A percentile compares a stretch with the other conserved stretches of the same genome.
Conservation (phyloP, 2,329 filamentous ascomycete species). For the Neocucurbitaria cava region DNA sequence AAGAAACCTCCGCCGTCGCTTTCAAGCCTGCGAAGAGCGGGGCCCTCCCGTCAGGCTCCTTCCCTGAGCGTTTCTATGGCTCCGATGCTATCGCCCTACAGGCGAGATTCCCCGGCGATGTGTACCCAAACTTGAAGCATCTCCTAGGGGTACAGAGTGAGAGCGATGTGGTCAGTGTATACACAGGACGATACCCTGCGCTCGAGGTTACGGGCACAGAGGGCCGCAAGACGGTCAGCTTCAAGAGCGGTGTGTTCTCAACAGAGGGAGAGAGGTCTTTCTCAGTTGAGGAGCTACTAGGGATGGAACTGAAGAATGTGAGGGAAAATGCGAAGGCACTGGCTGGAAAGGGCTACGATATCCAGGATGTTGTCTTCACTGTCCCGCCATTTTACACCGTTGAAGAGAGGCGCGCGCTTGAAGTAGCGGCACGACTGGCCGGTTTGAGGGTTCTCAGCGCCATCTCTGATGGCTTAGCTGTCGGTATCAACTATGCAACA, state of each 20-base stretch:
- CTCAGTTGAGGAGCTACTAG: slow-evolving; percentile 89
- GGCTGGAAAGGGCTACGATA: slow-evolving; percentile 74
- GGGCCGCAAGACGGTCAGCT: slow-evolving; percentile 71
- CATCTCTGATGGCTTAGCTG: slow-evolving; percentile 87
- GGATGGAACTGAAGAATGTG: slow-evolving; percentile 94
- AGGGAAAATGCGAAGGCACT: slow-evolving; percentile 85
- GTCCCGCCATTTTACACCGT: slow-evolving; percentile 88
- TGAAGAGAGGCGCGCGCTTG: slow-evolving; percentile 86
- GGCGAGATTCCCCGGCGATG: slow-evolving; percentile 87
- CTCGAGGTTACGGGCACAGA: slow-evolving; percentile 70
- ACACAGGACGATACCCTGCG: slow-evolving; percentile 78
- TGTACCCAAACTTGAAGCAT: slow-evolving; percentile 92
- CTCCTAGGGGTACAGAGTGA: slow-evolving; percentile 75
- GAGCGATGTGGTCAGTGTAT: slow-evolving; percentile 70
- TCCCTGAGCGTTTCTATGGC: slow-evolving; percentile 90
- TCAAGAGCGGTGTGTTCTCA: slow-evolving; percentile 79
- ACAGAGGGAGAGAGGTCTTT: slow-evolving; percentile 66
- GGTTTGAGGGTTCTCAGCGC: slow-evolving; percentile 85
- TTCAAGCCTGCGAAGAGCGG: slow-evolving; percentile 84
- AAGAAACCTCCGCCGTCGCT: slow-evolving; percentile 87
- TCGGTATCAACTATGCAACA: slow-evolving; percentile 94
- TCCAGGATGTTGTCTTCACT: slow-evolving; percentile 87
- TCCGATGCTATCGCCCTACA: slow-evolving; percentile 88
- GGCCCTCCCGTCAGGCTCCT: slow-evolving; percentile 63
- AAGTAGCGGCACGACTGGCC: slow-evolving; percentile 84